phyloP scores from a whole-genome alignment of 768 basidiomycete species.

The Gelatoporia subvermispora region DNA sequence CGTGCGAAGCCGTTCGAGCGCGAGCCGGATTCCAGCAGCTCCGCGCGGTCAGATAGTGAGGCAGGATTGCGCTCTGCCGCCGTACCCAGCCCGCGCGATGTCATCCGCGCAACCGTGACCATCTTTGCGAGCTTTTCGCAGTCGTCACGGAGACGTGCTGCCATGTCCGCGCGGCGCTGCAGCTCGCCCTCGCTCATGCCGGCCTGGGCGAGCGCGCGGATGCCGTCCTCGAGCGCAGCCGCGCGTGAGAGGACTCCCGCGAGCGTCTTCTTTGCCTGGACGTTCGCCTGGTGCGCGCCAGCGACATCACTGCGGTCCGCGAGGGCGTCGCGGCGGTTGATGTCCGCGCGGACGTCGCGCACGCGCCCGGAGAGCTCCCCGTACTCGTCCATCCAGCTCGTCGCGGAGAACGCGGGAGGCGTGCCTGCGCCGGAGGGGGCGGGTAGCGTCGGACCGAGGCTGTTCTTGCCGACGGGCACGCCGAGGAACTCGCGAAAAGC shows the following conservation, averaged over 20 bases:
- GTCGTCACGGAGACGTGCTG: conserved; percentile 84
- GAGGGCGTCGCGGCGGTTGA: conserved; percentile 85
- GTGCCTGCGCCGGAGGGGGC: conserved; percentile 22
- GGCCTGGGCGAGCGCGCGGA: conserved; percentile 56
- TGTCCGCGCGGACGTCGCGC: conserved; percentile 77
- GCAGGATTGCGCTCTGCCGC: conserved; percentile 36
- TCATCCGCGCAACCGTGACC: conserved; percentile 69
- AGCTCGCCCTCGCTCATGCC: conserved; percentile 92
- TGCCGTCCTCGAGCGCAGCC: conserved; percentile 61
- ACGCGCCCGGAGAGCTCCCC: conserved; percentile 68
- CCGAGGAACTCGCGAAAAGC: conserved; percentile 87
- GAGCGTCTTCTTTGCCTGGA: conserved; percentile 82
- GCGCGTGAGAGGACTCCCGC: conserved; percentile 75
- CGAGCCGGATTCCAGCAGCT: conserved; percentile 44
- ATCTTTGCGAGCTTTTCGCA: conserved; percentile 85
- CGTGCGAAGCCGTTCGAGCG: conserved; percentile 30
- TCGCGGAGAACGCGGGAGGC: conserved; percentile 54
- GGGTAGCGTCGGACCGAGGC: conserved; percentile 8
- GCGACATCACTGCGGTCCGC: conserved; percentile 68
- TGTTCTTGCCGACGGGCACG: conserved; percentile 54
- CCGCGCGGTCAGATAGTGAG: conserved; percentile 57
- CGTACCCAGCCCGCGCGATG: conserved; percentile 33
- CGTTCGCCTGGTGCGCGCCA: conserved; percentile 73
- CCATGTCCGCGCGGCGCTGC: conserved; percentile 84
- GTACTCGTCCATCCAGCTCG: conserved; percentile 91